Conservation (phyloP, 768 basidiomycete genomes). For the Tulasnella sp. region DNA sequence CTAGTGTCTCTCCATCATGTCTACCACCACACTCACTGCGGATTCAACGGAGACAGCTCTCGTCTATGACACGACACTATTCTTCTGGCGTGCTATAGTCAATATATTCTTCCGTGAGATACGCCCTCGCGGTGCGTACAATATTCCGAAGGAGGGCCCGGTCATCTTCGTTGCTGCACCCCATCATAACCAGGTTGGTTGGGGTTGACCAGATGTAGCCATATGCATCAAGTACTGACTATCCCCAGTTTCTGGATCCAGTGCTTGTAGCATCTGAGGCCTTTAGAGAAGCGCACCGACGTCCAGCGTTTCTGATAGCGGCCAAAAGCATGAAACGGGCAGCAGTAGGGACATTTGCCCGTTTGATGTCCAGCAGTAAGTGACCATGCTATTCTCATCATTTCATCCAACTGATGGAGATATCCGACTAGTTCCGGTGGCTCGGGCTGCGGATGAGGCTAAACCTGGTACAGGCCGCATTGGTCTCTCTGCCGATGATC, state of each 20-base stretch:
- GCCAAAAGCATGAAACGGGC: slow-evolving; percentile 75
- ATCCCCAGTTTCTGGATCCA: slow-evolving; percentile 75
- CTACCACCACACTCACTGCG: background rate
- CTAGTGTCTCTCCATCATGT: background rate
- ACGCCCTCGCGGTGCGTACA: slow-evolving; percentile 84
- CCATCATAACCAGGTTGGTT: slow-evolving; percentile 72
- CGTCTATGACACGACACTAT: slow-evolving; percentile 59
- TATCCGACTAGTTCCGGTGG: slow-evolving; percentile 65
- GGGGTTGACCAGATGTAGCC: slow-evolving; percentile 13
- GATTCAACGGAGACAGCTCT: slow-evolving; percentile 14
- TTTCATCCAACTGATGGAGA: background rate
- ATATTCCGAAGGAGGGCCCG: slow-evolving; percentile 81
- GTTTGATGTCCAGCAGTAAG: slow-evolving; percentile 79
- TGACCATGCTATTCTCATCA: slow-evolving; percentile 22
- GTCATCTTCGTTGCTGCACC: slow-evolving; percentile 89
- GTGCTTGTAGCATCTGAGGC: slow-evolving; percentile 74
- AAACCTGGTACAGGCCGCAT: slow-evolving; percentile 62
- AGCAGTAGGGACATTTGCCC: slow-evolving; percentile 67
- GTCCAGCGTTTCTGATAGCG: slow-evolving; percentile 78
- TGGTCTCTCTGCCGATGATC: slow-evolving; percentile 57
- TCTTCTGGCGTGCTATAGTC: slow-evolving; percentile 54
- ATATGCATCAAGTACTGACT: background rate
- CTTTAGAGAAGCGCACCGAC: slow-evolving; percentile 65
- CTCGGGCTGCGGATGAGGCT: slow-evolving; percentile 78
- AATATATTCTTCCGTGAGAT: slow-evolving; percentile 89